Percentiles rank a stretch among this genome's conserved stretches.
Conservation (phyloP, 2,329 filamentous ascomycete species). For the Fusarium sambucinum region DNA sequence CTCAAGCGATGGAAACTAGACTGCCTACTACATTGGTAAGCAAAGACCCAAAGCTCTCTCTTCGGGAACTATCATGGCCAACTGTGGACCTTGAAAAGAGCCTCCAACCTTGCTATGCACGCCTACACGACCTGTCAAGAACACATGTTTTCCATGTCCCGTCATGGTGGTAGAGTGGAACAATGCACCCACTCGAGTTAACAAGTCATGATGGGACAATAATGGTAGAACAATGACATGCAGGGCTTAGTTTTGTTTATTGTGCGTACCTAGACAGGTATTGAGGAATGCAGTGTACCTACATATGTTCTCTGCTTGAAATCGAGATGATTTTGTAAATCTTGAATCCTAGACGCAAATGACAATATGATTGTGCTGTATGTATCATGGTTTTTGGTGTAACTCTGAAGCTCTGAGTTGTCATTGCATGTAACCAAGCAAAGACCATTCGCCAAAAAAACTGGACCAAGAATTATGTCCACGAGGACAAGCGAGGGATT, state of each 20-base stretch:
- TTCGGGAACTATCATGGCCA: constrained; percentile 6
- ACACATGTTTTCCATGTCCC: constrained; percentile 21
- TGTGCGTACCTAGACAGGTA: not conserved
- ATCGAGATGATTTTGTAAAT: constrained; percentile 3
- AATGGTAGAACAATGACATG: constrained; percentile 37
- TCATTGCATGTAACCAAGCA: constrained; percentile 47
- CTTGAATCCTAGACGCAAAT: not conserved
- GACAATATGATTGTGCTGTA: not conserved
- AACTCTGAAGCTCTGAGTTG: constrained; percentile 45
- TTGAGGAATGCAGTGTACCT: constrained; percentile 7
- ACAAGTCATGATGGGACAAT: constrained; percentile 31
- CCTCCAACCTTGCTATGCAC: constrained; percentile 6
- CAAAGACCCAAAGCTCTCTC: constrained; percentile 8
- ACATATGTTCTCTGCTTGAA: not conserved
- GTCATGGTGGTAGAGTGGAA: constrained; percentile 34
- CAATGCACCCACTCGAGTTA: constrained; percentile 24
- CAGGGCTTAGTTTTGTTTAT: constrained; percentile 3
- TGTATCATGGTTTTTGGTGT: constrained; percentile 25
- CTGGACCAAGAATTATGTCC: constrained; percentile 37
- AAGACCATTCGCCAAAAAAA: constrained; percentile 19
- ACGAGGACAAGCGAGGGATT: constrained; percentile 30
- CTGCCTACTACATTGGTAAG: not conserved
- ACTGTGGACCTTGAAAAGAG: constrained; percentile 18
- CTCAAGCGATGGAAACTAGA: not conserved
- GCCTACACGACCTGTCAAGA: constrained; percentile 5